Evolutionary conservation across 768 basidiomycete species (phyloP), one percentile per base, ranked within the genome.

Genomic region (Mycena galericulata): DNA sequence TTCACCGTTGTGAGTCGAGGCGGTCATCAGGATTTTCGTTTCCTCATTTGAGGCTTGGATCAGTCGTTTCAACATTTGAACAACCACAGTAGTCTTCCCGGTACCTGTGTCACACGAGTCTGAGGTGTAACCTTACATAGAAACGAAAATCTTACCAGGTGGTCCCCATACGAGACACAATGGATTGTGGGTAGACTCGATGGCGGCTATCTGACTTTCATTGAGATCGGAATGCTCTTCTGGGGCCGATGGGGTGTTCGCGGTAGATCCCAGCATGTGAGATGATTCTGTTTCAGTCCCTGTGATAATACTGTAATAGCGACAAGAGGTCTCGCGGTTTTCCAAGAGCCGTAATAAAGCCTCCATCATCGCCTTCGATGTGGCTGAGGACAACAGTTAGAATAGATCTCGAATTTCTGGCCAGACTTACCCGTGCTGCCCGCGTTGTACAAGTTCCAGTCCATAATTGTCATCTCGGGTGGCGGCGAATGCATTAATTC

Each of bases 141-240:
- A 18, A 9, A 14, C 18, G 18, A 24, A 29, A 11, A 2, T 9
- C 22, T 41, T 59, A 88, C 90, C 89, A 68, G 90, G 90, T 11
- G 90, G 90, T 4, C 90, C 90, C 90, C 90, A 91, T 9, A 92
- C 90, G 43, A 92, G 73, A 32, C 88, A 86, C 30, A 90, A 73
- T 12, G 77, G 81, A 0, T 80, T 79, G 36, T 78, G 71, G 66
- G 82, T 85, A 0, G 87, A 84, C 20, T 73, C 70, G 27, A 90
- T 82, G 0, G 90, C 90, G 11, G 60, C 61, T 12, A 79, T 72
- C 75, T 92, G 91, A 73, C 89, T 91, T 15, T 77, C 79, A 62
- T 91, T 91, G 64, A 91, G 75, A 18, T 67, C 55, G 14, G 72
- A 66, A n/a, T 45, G n/a, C 4, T 26, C 38, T n/a, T 54, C 56